A percentile compares a stretch with the other conserved stretches of the same genome.
Evolutionary conservation across 139 green algal species (phyloP).

Genomic region (Chlamydomonas sphaeroides): DNA sequence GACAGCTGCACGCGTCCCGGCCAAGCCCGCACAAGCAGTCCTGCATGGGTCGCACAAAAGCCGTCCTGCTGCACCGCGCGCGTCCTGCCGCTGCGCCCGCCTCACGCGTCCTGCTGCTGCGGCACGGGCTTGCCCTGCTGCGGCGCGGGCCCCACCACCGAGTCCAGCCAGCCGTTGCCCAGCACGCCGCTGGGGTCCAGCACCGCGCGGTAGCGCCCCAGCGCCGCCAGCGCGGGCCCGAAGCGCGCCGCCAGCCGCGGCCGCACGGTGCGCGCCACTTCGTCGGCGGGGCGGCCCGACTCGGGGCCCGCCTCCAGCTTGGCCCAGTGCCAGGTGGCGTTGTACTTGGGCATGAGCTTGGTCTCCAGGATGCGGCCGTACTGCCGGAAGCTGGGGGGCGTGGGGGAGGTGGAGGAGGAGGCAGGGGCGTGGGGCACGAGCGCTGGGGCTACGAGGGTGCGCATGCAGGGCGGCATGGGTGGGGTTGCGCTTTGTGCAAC

Average conservation of each 20-base stretch:
- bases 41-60: too few relatives aligned
- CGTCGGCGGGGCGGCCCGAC: background rate
- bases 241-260: slow-evolving; percentile 53
- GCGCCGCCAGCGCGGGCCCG: background rate
- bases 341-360: slow-evolving; percentile 80
- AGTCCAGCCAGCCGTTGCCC: slow-evolving; percentile 80
- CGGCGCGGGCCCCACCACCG: slow-evolving; percentile 59
- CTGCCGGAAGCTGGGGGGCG: slow-evolving; percentile 72
- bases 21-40: too few relatives aligned
- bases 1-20: too few relatives aligned
- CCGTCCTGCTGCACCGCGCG: too few relatives aligned
- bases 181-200: slow-evolving; percentile 92
- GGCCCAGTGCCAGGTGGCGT: slow-evolving; percentile 93
- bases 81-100: too few relatives aligned
- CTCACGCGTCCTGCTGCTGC: too few relatives aligned
- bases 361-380: slow-evolving; percentile 79
- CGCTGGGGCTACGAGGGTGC: too few relatives aligned
- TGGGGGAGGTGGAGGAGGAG: background rate
- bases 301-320: slow-evolving; percentile 87
- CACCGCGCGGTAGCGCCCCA: slow-evolving; percentile 48
- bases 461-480: too few relatives aligned
- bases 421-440: too few relatives aligned
- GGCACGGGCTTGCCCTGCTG: background rate
- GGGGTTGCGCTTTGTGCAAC: too few relatives aligned
- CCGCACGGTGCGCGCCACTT: slow-evolving; percentile 53